phyloP scores from a whole-genome alignment of 2,329 filamentous ascomycete species.

The Colletotrichum lentis region DNA sequence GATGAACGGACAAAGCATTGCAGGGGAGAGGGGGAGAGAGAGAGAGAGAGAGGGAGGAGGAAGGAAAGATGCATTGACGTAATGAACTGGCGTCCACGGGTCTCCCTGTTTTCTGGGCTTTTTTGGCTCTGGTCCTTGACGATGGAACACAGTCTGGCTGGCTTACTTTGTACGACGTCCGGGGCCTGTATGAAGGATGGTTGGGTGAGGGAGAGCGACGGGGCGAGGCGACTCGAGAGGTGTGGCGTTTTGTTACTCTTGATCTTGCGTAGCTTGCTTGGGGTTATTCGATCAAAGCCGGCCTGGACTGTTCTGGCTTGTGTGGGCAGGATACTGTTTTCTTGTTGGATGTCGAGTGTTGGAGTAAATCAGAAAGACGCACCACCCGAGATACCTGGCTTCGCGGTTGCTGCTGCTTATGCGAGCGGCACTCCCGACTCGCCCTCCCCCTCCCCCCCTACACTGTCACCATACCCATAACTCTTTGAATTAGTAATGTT shows the following conservation, averaged over 20 bases:
- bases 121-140: conserved; percentile 15
- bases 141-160: conserved; percentile 1
- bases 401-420: background rate
- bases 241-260: conserved; percentile 8
- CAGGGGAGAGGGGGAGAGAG: background rate
- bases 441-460: too few species aligned
- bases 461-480: conserved; percentile 1
- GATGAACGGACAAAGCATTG: conserved; percentile 36
- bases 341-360: too few species aligned
- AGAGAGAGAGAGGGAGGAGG: background rate
- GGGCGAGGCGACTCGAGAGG: background rate
- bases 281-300: too few species aligned
- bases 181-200: background rate
- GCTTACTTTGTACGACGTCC: conserved; percentile 2
- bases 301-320: too few species aligned
- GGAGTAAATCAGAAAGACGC: background rate
- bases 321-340: too few species aligned
- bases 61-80: conserved; percentile 29
- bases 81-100: conserved; percentile 36
- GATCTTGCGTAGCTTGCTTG: too few species aligned
- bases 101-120: conserved; percentile 25
- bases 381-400: background rate
- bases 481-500: conserved; percentile 27
- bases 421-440: background rate
- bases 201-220: background rate